Percentiles rank a stretch among this genome's conserved stretches.
phyloP scores from a whole-genome alignment of 164 flowering plant species.

The Aristolochia fimbriata region DNA sequence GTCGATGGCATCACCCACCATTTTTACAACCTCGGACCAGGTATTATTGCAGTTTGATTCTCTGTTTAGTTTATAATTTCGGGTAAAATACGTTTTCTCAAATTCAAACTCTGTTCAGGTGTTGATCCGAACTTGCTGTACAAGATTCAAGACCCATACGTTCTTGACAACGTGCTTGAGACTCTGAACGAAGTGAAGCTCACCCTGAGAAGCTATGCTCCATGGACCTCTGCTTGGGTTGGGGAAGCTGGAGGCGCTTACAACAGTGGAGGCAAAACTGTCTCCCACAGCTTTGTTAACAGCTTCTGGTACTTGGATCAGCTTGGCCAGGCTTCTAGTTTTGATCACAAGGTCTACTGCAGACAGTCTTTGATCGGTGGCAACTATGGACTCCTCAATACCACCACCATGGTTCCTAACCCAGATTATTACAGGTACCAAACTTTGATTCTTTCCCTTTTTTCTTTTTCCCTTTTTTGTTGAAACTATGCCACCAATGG shows the following conservation, averaged over 20 bases:
- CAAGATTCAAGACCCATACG: conserved; percentile 44
- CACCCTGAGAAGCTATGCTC: conserved; percentile 17
- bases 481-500: background rate
- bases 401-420: conserved; percentile 48
- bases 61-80: background rate
- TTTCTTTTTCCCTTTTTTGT: background rate
- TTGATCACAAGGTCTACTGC: conserved; percentile 48
- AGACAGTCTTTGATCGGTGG: conserved; percentile 69
- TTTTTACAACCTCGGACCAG: conserved; percentile 66
- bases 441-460: too few relatives aligned
- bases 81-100: too few relatives aligned
- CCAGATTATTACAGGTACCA: conserved; percentile 68
- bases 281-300: conserved; percentile 41
- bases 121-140: conserved; percentile 31
- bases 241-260: conserved; percentile 75
- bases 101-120: conserved; percentile 21
- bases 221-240: conserved; percentile 63
- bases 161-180: conserved; percentile 26
- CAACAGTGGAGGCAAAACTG: conserved; percentile 51
- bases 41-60: conserved; percentile 13
- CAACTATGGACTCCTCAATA: conserved; percentile 67
- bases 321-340: conserved; percentile 53
- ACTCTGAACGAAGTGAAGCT: conserved; percentile 25
- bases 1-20: conserved; percentile 57
- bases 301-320: conserved; percentile 82